Conservation (phyloP, 2,329 filamentous ascomycete species). For the Fusarium sp. region DNA sequence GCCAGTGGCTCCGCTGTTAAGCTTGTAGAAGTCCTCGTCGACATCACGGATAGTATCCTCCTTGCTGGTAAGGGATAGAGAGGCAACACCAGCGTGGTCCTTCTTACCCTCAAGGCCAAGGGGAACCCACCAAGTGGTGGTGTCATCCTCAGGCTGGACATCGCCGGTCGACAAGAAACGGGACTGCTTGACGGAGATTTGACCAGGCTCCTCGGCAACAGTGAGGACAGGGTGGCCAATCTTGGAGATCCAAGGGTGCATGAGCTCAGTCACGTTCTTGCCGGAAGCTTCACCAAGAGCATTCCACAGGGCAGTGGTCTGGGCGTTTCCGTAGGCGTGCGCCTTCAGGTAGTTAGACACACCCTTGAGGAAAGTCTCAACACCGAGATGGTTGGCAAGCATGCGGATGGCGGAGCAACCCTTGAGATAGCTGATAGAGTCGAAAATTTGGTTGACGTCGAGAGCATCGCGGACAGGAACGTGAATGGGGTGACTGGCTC, state of each 20-base stretch:
- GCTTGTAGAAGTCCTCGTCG: slow-evolving; percentile 87
- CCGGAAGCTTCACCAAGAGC: slow-evolving; percentile 89
- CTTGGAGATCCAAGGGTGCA: slow-evolving; percentile 95
- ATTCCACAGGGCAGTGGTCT: slow-evolving; percentile 90
- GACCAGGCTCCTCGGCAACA: slow-evolving; percentile 83
- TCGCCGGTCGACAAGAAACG: slow-evolving; percentile 94
- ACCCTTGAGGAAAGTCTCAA: slow-evolving; percentile 89
- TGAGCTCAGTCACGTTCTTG: slow-evolving; percentile 85
- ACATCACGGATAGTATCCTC: slow-evolving; percentile 81
- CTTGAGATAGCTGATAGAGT: slow-evolving; percentile 96
- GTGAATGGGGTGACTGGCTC: slow-evolving; percentile 95
- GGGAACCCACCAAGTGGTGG: slow-evolving; percentile 96
- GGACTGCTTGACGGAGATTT: slow-evolving; percentile 85
- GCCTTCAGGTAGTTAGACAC: slow-evolving; percentile 90
- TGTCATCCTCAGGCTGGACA: slow-evolving; percentile 89
- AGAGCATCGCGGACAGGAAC: slow-evolving; percentile 93
- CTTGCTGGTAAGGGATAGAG: slow-evolving; percentile 79
- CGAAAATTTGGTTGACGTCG: slow-evolving; percentile 98
- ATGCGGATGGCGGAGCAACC: slow-evolving; percentile 97
- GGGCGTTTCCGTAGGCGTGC: slow-evolving; percentile 90
- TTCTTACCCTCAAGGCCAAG: slow-evolving; percentile 84
- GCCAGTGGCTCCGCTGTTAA: slow-evolving; percentile 89
- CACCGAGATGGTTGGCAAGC: slow-evolving; percentile 90
- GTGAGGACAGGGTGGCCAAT: slow-evolving; percentile 95
- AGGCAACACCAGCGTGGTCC: slow-evolving; percentile 71